A percentile compares a stretch with the other conserved stretches of the same genome.
Conservation (phyloP, 352 stramenopile species). For the Paralagenidium karlingii region DNA sequence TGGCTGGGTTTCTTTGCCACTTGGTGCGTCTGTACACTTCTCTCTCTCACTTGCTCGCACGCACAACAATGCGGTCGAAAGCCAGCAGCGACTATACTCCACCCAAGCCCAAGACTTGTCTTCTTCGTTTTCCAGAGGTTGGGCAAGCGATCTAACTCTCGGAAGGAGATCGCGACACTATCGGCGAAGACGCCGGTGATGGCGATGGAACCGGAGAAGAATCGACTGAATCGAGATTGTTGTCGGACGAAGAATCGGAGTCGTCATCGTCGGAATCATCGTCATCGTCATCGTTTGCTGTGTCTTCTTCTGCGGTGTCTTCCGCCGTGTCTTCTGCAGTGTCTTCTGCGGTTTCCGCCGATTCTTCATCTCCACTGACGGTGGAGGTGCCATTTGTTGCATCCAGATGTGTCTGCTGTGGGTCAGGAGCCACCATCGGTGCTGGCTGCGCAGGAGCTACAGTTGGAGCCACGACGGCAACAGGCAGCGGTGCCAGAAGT, state of each 20-base stretch:
- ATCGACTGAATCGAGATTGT: slow-evolving; percentile 40
- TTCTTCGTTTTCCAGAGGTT: too few relatives aligned
- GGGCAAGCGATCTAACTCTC: too few relatives aligned
- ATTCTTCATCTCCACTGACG: background rate
- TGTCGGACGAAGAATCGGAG: slow-evolving; percentile 20
- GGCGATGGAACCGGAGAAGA: slow-evolving; percentile 28
- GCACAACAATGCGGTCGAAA: too few relatives aligned
- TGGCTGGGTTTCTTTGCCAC: too few relatives aligned
- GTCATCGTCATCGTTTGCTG: slow-evolving; percentile 10
- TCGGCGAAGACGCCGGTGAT: slow-evolving; percentile 36
- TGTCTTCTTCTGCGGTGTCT: slow-evolving; percentile 2
- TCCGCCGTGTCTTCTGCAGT: background rate
- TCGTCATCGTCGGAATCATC: slow-evolving; percentile 31
- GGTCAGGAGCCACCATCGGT: background rate
- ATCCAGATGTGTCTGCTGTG: background rate
- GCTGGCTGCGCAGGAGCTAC: background rate
- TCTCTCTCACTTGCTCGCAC: too few relatives aligned
- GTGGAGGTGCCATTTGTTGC: background rate
- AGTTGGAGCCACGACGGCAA: too few relatives aligned
- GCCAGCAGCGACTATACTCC: too few relatives aligned
- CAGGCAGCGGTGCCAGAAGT: too few relatives aligned
- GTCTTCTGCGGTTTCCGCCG: background rate
- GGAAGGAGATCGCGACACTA: slow-evolving; percentile 46
- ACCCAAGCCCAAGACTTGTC: too few relatives aligned
- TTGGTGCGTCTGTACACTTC: too few relatives aligned